Evolutionary conservation across 2,329 filamentous ascomycete species (phyloP), one percentile per base, ranked within the genome.

Genomic region (Trichophyton mentagrophytes): DNA sequence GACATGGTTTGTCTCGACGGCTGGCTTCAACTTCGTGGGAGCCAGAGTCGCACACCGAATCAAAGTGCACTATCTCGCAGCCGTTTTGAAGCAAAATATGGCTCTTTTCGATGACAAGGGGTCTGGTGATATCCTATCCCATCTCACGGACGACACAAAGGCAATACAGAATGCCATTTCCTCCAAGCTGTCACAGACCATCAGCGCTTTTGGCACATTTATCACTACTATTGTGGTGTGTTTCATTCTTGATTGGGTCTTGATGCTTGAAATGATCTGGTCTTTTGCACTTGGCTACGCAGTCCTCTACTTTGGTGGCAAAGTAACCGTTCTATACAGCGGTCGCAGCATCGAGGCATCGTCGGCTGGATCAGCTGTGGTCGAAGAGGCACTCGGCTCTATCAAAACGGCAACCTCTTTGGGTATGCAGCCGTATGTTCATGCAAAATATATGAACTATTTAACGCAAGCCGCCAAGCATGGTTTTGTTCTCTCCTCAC

Each of bases 131-230:
- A 86, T 95, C 60, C 91, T 89, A 0, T 91, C 88, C 0, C 83
- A 89, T 64, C 91, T 95, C 66, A 95, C 89, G 0, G 84, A 88
- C 5, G 89, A 95, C 69, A 90, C 88, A 44, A 93, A 92, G 66
- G 76, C 90, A 58, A 84, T 95, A 56, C 90, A 93, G 71, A 88
- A 91, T 65, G 90, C 89, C 57, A 90, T 95, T 40, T 90, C 87
- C 0, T 86, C 90, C 71, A 92, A 92, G 74, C 79, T 91, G 53
- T 82, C 82, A 33, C 74, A 91, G 63, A 57, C 53, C n/a, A n/a
- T 57, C n/a, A 57, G 53, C 25, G 53, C 30, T 15, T 20, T 57
- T 36, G 30, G 53, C 30, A 38, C 53, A 8, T 30, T 57, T 15
- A 22, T 57, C n/a, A 40, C 30, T 20, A 57, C 53, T 13, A 20